Conservation (phyloP, 441 rosid genomes). For the Euphorbia schlechtendalii region DNA sequence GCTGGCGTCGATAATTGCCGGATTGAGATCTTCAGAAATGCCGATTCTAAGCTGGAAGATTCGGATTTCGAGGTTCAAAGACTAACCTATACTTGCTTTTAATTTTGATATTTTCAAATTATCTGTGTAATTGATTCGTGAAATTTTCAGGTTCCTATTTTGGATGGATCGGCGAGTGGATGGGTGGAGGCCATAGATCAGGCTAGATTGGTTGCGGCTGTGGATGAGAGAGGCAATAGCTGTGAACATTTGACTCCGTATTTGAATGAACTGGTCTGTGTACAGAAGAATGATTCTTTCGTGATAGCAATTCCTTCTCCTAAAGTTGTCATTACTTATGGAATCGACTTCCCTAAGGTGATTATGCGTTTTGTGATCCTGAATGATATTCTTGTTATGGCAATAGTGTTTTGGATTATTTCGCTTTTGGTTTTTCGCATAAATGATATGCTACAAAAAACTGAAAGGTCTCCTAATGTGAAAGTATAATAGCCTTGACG, state of each 20-base stretch:
- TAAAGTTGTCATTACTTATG: conserved; percentile 54
- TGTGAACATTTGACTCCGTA: conserved; percentile 50
- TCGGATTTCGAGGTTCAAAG: conserved; percentile 52
- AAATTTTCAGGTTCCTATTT: conserved; percentile 71
- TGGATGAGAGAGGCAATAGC: conserved; percentile 38
- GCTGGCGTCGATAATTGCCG: conserved; percentile 67
- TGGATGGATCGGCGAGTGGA: conserved; percentile 76
- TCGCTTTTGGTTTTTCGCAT: not conserved
- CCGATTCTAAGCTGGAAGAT: conserved; percentile 24
- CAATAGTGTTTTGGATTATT: not conserved
- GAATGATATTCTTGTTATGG: not conserved
- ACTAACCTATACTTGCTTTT: no score
- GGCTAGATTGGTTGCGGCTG: conserved; percentile 51
- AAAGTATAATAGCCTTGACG: no score
- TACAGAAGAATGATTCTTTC: conserved; percentile 56
- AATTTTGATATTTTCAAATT: not conserved
- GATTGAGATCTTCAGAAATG: conserved; percentile 35
- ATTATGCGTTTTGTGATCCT: not conserved
- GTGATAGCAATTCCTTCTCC: conserved; percentile 57
- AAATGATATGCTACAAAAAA: no score
- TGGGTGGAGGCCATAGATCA: conserved; percentile 64
- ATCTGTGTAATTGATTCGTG: not conserved
- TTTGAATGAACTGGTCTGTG: conserved; percentile 53
- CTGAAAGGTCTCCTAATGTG: no score
- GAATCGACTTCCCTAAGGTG: conserved; percentile 79